Percentiles rank a stretch among this genome's conserved stretches.
Evolutionary conservation across 1,284 basidiomycete species (phyloP).

Genomic region (Hemileia vastatrix): DNA sequence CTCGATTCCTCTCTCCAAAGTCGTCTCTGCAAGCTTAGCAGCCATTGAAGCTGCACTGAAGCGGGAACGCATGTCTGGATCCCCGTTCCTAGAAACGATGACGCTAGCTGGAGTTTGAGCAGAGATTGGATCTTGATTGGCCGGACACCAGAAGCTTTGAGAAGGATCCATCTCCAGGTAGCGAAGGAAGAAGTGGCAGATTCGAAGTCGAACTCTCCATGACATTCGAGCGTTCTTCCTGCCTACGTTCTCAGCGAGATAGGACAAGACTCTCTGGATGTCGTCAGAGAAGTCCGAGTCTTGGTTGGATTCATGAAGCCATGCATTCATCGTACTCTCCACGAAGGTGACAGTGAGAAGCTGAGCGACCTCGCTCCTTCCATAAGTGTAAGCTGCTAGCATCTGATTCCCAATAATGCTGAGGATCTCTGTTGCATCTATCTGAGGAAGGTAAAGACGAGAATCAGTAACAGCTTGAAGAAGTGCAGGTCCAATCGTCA

Average conservation of each 20-base stretch:
- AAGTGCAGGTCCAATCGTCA: not conserved
- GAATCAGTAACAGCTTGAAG: not conserved
- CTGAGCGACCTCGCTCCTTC: conserved; percentile 53
- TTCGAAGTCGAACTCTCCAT: conserved; percentile 61
- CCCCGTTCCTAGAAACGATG: conserved; percentile 53
- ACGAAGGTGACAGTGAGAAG: conserved; percentile 57
- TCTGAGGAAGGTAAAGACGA: not conserved
- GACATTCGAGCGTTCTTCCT: conserved; percentile 51
- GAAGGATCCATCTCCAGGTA: conserved; percentile 58
- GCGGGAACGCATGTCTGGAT: conserved; percentile 75
- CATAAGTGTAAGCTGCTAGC: conserved; percentile 54
- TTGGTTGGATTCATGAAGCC: conserved; percentile 50
- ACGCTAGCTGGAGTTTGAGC: conserved; percentile 45
- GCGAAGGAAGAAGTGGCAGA: conserved; percentile 58
- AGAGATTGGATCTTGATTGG: conserved; percentile 40
- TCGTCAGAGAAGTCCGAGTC: conserved; percentile 48
- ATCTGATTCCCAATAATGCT: conserved; percentile 52
- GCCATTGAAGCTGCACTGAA: conserved; percentile 61
- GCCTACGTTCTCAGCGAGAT: conserved; percentile 50
- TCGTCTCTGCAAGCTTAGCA: conserved; percentile 51
- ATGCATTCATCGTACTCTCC: conserved; percentile 56
- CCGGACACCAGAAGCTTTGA: conserved; percentile 51
- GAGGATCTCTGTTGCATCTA: conserved; percentile 51
- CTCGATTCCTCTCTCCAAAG: conserved; percentile 16
- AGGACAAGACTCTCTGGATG: conserved; percentile 51